These are phyloP conservation scores for Eragrostis curvula DNA, from an alignment of 176 grass and related monocot genomes.

Conservation along the genomic window DNA sequence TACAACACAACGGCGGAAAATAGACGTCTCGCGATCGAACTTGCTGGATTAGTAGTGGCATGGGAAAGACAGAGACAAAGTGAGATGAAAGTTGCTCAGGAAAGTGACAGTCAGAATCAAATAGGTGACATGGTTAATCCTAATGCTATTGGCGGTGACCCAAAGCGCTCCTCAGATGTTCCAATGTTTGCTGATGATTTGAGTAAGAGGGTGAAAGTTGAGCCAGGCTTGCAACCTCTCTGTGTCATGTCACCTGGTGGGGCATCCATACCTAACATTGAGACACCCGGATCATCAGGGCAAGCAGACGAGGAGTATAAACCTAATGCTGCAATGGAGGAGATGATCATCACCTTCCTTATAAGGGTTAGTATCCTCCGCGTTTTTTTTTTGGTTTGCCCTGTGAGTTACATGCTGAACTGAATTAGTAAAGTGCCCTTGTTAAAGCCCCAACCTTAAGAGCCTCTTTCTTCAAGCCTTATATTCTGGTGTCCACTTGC, in stretches of 20 bases:
- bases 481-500: background rate
- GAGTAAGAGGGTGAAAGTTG: constrained; percentile 97
- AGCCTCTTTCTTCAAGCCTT: constrained; percentile 1
- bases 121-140: constrained; percentile 71
- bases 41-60: constrained; percentile 97
- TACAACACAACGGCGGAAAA: constrained; percentile 96
- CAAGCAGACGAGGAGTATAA: constrained; percentile 98
- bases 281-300: constrained; percentile 87
- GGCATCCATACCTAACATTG: constrained; percentile 88
- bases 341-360: constrained; percentile 99
- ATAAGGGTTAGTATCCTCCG: constrained; percentile 68
- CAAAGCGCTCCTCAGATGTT: constrained; percentile 65
- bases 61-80: constrained; percentile 98
- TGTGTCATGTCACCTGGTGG: constrained; percentile 94
- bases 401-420: constrained; percentile 15
- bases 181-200: constrained; percentile 80
- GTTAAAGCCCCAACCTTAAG: background rate
- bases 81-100: constrained; percentile 85
- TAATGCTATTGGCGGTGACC: constrained; percentile 59
- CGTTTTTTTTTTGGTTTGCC: background rate
- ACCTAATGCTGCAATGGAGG: constrained; percentile 99
- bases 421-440: background rate
- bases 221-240: constrained; percentile 90
- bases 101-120: constrained; percentile 69
- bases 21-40: constrained; percentile 94